Evolutionary conservation across 371 early-diverging fungal species (phyloP).

Genomic region (Sporodiniella umbellata): DNA sequence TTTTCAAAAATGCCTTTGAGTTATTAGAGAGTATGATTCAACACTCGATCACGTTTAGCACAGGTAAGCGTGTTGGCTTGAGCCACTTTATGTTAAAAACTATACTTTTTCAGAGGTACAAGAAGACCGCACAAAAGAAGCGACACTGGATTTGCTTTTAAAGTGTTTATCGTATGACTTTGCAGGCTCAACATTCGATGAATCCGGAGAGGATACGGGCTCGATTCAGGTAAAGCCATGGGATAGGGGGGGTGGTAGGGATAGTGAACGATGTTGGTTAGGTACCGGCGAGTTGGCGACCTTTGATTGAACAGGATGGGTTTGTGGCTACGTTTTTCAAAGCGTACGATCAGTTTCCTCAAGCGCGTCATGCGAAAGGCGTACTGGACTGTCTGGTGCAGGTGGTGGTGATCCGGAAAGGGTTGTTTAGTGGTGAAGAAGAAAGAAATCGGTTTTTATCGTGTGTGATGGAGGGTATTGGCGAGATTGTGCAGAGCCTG

Average conservation of each 20-base stretch:
- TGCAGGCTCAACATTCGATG: slow-evolving; percentile 80
- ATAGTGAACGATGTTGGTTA: slow-evolving; percentile 8
- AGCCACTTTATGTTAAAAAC: neutral
- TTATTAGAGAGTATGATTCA: slow-evolving; percentile 48
- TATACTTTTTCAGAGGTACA: slow-evolving; percentile 26
- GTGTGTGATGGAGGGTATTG: slow-evolving; percentile 63
- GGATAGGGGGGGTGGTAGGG: neutral
- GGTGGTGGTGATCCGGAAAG: slow-evolving; percentile 74
- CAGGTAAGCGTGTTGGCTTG: slow-evolving; percentile 19
- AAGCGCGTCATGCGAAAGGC: slow-evolving; percentile 36
- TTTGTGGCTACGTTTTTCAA: slow-evolving; percentile 65
- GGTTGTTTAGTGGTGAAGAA: slow-evolving; percentile 68
- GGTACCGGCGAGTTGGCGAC: slow-evolving; percentile 74
- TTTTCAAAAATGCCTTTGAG: slow-evolving; percentile 60
- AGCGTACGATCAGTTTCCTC: slow-evolving; percentile 52
- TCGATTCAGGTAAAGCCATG: slow-evolving; percentile 60
- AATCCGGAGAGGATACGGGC: slow-evolving; percentile 77
- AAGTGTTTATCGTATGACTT: slow-evolving; percentile 81
- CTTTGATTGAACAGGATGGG: slow-evolving; percentile 53
- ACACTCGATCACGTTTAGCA: slow-evolving; percentile 30
- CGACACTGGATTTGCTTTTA: slow-evolving; percentile 58
- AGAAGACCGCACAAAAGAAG: slow-evolving; percentile 48
- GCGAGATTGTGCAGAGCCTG: slow-evolving; percentile 52
- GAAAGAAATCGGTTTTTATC: slow-evolving; percentile 61
- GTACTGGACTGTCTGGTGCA: slow-evolving; percentile 79